Evolutionary conservation across 2,329 filamentous ascomycete species (phyloP).

Genomic region (Cytospora paraplurivora): DNA sequence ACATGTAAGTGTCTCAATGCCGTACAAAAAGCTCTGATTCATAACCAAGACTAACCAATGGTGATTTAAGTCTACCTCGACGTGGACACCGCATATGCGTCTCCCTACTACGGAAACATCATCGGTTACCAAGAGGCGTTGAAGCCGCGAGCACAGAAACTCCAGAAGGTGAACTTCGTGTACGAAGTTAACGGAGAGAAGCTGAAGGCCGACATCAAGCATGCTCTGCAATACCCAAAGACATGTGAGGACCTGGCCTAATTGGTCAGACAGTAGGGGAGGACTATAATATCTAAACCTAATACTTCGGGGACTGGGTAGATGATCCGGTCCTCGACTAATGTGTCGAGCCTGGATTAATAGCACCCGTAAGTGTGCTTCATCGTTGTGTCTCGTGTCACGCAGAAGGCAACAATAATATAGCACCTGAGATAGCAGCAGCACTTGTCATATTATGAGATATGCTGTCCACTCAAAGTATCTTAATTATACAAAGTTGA

Average conservation of each 20-base stretch:
- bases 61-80: conserved; percentile 30
- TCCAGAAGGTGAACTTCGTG: conserved; percentile 31
- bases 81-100: conserved; percentile 32
- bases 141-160: conserved; percentile 26
- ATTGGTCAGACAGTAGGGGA: neutral
- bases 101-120: conserved; percentile 33
- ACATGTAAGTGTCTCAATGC: conserved; percentile 27
- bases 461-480: no score
- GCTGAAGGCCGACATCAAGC: conserved; percentile 42
- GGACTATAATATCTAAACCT: neutral
- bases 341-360: no score
- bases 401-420: no score
- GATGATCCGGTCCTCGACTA: no score
- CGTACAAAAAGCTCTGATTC: neutral
- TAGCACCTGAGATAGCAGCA: no score
- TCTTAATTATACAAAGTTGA: no score
- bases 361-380: no score
- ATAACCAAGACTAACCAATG: neutral
- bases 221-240: conserved; percentile 43
- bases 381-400: no score
- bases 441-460: no score
- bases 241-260: conserved; percentile 40
- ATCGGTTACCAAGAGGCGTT: conserved; percentile 30
- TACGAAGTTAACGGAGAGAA: conserved; percentile 31
- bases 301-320: neutral